Evolutionary conservation across 108 stramenopile species (phyloP), one percentile per base, ranked within the genome.

Genomic region (Cyclostephanos tholiformis): DNA sequence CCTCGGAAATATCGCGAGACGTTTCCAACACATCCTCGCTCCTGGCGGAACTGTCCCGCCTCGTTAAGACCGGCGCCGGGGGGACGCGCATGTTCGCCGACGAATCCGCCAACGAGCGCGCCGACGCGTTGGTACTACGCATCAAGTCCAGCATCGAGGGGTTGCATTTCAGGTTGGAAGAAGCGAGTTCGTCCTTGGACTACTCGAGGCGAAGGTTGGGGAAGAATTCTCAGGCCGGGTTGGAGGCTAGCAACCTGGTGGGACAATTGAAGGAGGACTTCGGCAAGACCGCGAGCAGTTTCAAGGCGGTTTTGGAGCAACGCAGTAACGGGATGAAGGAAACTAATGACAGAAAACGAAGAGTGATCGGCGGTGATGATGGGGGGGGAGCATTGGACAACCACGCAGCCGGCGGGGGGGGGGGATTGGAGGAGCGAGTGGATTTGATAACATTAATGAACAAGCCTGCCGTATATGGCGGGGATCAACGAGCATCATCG

Each of bases 261-360:
- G 89, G 85, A 43, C 86, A 85, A 55, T 74, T 95, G 43, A 82
- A 89, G 76, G 84, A 90, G 65, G 91, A 91, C 52, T 95, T 91
- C 68, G 93, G 84, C 6, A 82, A 89, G 68, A 88, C 90, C 9
- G 88, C 90, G 26, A 84, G 83, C 22, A 88, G 88, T 8, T 95
- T 95, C 69, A 95, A 95, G 77, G 79, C 79, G 36, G 87, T 95
- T 7, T 71, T 91, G 76, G 88, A 95, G 73, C 79, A 91, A 53
- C 78, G 93, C 30, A 91, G 87, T 14, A 88, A 91, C 75, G 80
- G 75, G 27, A 80, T 95, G 76, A 95, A 95, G 71, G 87, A 92
- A 56, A 85, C 86, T 20, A 82, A 78, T 17, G 89, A 89, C 67
- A 64, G 84, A 30, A 89, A 95, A 68, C 65, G 73, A 60, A 79